phyloP scores from a whole-genome alignment of 2,329 filamentous ascomycete genomes.

The Colletotrichum sp. region DNA sequence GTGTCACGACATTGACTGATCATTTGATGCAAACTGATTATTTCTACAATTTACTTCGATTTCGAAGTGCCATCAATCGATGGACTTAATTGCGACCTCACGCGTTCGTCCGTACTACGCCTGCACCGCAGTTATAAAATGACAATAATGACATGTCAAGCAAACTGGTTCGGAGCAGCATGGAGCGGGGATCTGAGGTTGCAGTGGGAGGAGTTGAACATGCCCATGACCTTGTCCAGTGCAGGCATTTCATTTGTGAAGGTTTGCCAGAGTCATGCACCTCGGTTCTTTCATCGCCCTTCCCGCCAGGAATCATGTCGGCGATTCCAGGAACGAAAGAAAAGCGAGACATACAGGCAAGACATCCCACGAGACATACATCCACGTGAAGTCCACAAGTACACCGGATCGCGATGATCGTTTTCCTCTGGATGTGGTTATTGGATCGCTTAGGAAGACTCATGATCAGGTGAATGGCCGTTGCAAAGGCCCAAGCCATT shows the following conservation, averaged over 20 bases:
- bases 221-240: neutral
- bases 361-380: neutral
- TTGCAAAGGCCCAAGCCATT: neutral
- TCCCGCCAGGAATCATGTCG: neutral
- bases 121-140: neutral
- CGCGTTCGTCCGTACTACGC: neutral
- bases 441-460: neutral
- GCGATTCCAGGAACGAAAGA: neutral
- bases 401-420: neutral
- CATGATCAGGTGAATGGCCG: neutral
- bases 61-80: neutral
- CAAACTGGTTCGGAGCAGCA: neutral
- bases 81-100: neutral
- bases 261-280: neutral
- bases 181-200: constrained; percentile 1
- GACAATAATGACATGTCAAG: neutral
- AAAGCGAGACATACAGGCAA: neutral
- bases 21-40: neutral
- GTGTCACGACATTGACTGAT: neutral
- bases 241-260: neutral
- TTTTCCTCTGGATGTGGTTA: neutral
- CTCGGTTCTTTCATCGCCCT: neutral
- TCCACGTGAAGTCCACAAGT: neutral
- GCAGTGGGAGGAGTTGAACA: neutral
- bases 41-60: neutral